Evolutionary conservation across 106 monocot genomes (phyloP).

Genomic region (Dendrobium catenatum): DNA sequence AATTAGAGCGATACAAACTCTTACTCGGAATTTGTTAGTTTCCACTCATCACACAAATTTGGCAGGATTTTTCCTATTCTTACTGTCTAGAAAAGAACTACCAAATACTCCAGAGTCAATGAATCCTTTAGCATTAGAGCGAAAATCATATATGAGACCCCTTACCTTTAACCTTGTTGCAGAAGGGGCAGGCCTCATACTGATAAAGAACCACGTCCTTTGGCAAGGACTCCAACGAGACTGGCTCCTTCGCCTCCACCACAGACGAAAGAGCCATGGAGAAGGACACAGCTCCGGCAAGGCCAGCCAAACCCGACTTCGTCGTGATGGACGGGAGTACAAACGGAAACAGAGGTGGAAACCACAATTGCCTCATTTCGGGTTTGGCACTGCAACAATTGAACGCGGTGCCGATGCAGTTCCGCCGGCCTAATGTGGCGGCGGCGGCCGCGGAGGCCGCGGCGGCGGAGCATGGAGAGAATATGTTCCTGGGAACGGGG

Average conservation of each 20-base stretch:
- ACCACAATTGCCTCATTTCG: not conserved
- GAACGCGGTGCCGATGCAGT: not conserved
- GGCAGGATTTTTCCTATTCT: not conserved
- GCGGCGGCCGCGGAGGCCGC: not conserved
- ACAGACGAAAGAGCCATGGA: conserved; percentile 37
- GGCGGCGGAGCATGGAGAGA: not conserved
- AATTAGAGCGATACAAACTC: not conserved
- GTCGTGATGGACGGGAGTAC: not conserved
- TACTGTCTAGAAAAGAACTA: not conserved
- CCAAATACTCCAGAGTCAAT: too few relatives aligned
- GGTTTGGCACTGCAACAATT: not conserved
- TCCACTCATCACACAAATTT: not conserved
- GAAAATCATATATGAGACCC: not conserved
- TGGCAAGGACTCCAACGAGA: conserved; percentile 29
- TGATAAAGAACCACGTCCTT: conserved; percentile 84
- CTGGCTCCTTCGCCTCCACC: conserved; percentile 57
- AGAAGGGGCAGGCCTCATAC: conserved; percentile 97
- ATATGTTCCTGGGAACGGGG: not conserved
- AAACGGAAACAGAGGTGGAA: conserved; percentile 2
- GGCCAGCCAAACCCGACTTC: conserved; percentile 36
- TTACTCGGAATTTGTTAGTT: not conserved
- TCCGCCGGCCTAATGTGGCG: not conserved
- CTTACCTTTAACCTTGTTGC: conserved; percentile 95
- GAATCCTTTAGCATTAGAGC: not conserved
- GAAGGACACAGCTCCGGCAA: conserved; percentile 67